Evolutionary conservation across 1,284 basidiomycete species (phyloP).

Genomic region (Somion occarium): DNA sequence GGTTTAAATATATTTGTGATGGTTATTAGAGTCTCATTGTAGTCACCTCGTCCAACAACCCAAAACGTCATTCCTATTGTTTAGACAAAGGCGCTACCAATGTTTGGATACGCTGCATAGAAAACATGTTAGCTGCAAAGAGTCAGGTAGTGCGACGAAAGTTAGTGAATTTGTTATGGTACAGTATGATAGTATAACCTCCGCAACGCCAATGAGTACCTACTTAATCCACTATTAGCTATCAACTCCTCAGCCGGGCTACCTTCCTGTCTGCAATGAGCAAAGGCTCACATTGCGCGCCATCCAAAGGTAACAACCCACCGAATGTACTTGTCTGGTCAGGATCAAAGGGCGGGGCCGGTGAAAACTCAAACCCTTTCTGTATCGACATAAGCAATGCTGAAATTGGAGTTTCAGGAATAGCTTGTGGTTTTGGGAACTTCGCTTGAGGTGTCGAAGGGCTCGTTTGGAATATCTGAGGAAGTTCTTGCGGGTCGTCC

Average conservation of each 20-base stretch:
- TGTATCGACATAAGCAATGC: constrained; percentile 7
- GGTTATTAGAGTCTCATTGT: neutral
- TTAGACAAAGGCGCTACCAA: too few species aligned
- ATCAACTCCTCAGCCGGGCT: neutral
- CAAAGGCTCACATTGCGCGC: constrained; percentile 7
- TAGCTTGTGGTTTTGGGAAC: neutral
- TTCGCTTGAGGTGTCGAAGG: constrained; percentile 5
- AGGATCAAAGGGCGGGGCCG: constrained; percentile 6
- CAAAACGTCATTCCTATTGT: too few species aligned
- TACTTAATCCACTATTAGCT: too few species aligned
- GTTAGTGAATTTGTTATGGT: too few species aligned
- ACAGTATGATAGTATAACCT: too few species aligned
- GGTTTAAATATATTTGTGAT: too few species aligned
- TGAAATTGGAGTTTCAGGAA: constrained; percentile 8
- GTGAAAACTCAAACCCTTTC: constrained; percentile 7
- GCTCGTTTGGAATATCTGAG: constrained; percentile 1
- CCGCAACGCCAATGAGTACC: too few species aligned
- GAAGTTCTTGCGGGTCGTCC: neutral
- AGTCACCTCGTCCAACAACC: neutral
- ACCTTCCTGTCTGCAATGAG: constrained; percentile 6
- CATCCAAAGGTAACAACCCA: neutral
- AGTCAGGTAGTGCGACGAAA: too few species aligned
- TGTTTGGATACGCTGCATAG: too few species aligned
- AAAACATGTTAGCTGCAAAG: too few species aligned
- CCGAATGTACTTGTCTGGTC: constrained; percentile 6